phyloP scores from a whole-genome alignment of 768 basidiomycete genomes.

The Podaxis mareebaensis region DNA sequence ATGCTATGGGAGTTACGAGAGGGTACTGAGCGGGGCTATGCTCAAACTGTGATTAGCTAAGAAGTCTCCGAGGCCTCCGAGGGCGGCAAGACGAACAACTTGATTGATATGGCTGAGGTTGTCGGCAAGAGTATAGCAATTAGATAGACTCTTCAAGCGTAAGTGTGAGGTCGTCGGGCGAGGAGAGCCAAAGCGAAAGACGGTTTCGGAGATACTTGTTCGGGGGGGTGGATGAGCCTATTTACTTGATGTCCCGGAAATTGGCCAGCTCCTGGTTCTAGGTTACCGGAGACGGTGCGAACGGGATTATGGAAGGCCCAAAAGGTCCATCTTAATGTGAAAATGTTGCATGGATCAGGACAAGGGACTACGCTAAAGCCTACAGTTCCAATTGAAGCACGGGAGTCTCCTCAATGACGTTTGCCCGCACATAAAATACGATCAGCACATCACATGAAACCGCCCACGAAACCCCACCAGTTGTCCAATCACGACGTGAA shows the following conservation, averaged over 20 bases:
- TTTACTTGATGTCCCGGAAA: not conserved
- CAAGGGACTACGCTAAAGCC: too few relatives aligned
- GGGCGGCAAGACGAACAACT: not conserved
- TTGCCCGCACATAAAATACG: too few relatives aligned
- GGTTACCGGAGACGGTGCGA: not conserved
- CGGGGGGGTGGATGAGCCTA: not conserved
- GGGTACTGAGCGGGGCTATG: not conserved
- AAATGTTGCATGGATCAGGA: not conserved
- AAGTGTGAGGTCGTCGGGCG: not conserved
- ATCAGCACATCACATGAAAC: too few relatives aligned
- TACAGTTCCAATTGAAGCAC: too few relatives aligned
- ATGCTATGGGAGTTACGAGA: not conserved
- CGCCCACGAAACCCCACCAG: too few relatives aligned
- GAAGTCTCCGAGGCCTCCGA: constrained; percentile 5
- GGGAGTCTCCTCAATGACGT: too few relatives aligned
- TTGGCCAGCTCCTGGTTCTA: not conserved
- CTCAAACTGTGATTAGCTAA: not conserved
- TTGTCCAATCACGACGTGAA: too few relatives aligned
- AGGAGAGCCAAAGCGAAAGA: not conserved
- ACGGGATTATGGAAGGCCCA: not conserved
- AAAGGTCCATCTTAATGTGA: not conserved
- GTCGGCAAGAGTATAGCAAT: not conserved
- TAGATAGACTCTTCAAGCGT: not conserved
- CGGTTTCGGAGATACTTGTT: not conserved
- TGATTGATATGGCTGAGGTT: not conserved